Evolutionary conservation across 2,329 filamentous ascomycete species (phyloP), one percentile per base, ranked within the genome.

Genomic region (Aspergillus sp.): DNA sequence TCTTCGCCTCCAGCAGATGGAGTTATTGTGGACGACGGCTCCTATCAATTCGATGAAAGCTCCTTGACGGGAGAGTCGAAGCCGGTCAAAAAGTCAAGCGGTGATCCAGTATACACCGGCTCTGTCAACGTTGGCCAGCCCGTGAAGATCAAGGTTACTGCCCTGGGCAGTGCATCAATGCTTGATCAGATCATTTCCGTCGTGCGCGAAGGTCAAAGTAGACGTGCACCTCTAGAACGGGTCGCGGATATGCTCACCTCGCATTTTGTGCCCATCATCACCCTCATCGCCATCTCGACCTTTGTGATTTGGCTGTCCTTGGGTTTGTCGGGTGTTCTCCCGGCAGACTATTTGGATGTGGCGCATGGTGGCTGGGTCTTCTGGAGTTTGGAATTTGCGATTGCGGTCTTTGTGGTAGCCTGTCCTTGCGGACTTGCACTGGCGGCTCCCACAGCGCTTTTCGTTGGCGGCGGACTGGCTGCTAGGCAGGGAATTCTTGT

Each of bases 1-100:
- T 84, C 86, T 1, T 96, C 92, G 0, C 94, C 94, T 0, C 90
- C 94, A 0, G 91, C 89, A 5, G 94, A 97, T 71, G 93, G 93
- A 7, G 71, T 77, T 4, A 69, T 96, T 20, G 67, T 82, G 11
- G 70, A 70, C 2, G 75, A 77, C 1, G 87, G 85, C 3, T 82
- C 86, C 53, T 86, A 85, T 49, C 83, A 80, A 53, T 96, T 97
- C 69, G 92, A 97, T 70, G 94, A 98, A 73, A 93, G 92, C 11
- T 96, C 92, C 62, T 81, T 98, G 61, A 97, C 94, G 1, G 80
- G 80, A 58, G 80, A 82, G 69, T 81, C 80, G 0, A 75, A 70
- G 54, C 78, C 79, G 10, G 78, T 80, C 20, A 71, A 68, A 50
- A 82, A 82, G 66, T 60, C 61, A 3, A 60, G 60, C 1, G 77